Evolutionary conservation across 192 early-diverging fungal genomes (phyloP).

Genomic region (Allomyces arbusculus): DNA sequence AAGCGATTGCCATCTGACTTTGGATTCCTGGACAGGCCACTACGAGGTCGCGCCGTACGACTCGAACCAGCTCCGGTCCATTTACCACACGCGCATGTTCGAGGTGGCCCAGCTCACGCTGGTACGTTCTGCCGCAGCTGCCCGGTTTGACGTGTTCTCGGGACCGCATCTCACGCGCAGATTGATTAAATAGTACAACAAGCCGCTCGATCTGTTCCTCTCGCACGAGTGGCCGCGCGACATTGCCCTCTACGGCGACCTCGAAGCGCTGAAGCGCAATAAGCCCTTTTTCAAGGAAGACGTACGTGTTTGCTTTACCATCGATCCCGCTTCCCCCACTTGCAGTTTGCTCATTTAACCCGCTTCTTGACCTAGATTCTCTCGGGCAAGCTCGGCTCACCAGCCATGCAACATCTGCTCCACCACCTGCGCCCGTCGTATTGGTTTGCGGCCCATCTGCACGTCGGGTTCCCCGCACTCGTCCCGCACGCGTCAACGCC

Average conservation of each 20-base stretch:
- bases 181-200: conserved; percentile 27
- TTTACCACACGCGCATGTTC: conserved; percentile 75
- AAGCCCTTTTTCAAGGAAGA: conserved; percentile 63
- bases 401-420: conserved; percentile 48
- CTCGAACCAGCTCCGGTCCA: conserved; percentile 32
- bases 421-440: conserved; percentile 51
- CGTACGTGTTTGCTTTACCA: conserved; percentile 18
- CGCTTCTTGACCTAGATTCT: background rate
- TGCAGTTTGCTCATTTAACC: no score
- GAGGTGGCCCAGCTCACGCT: conserved; percentile 59
- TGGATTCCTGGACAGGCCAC: conserved; percentile 21
- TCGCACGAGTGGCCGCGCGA: conserved; percentile 93
- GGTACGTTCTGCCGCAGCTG: conserved; percentile 10
- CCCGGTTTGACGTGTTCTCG: no score
- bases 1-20: background rate
- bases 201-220: conserved; percentile 69
- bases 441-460: conserved; percentile 94
- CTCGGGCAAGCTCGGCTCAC: conserved; percentile 38
- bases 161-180: background rate
- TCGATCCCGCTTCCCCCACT: background rate
- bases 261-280: conserved; percentile 23
- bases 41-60: conserved; percentile 62
- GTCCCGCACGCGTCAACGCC: conserved; percentile 18
- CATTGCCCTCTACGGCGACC: conserved; percentile 62
- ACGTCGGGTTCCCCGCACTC: conserved; percentile 68